Conservation (phyloP, 345 rosid genomes). For the Pistacia atlantica region DNA sequence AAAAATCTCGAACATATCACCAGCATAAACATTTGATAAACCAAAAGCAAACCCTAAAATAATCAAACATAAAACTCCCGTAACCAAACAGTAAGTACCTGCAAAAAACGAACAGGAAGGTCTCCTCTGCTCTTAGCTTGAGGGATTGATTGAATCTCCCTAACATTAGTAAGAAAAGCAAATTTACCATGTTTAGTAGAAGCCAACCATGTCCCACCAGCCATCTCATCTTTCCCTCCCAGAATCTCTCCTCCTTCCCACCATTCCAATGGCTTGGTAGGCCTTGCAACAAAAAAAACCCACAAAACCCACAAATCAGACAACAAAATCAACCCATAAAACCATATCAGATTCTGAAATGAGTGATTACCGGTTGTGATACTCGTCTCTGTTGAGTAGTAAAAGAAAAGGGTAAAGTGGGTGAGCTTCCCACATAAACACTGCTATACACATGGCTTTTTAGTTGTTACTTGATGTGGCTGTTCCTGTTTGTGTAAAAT, state of each 20-base stretch:
- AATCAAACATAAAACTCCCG: too few relatives aligned
- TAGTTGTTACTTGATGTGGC: neutral
- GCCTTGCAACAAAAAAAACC: constrained; percentile 35
- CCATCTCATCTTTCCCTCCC: constrained; percentile 74
- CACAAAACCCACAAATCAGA: neutral
- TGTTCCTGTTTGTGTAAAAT: too few relatives aligned
- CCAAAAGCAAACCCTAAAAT: too few relatives aligned
- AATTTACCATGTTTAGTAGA: constrained; percentile 57
- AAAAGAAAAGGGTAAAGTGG: constrained; percentile 66
- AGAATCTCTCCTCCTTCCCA: constrained; percentile 65
- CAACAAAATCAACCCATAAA: neutral
- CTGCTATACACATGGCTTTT: constrained; percentile 52
- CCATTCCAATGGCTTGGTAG: constrained; percentile 68
- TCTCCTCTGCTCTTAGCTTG: constrained; percentile 61
- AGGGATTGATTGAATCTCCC: constrained; percentile 45
- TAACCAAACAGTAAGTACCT: constrained; percentile 33
- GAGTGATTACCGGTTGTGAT: constrained; percentile 45
- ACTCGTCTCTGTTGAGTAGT: constrained; percentile 82
- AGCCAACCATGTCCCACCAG: constrained; percentile 88
- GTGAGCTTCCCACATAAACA: constrained; percentile 74
- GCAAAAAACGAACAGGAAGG: constrained; percentile 68
- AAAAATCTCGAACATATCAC: too few relatives aligned
- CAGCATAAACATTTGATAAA: too few relatives aligned
- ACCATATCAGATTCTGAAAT: too few relatives aligned
- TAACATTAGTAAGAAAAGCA: constrained; percentile 73